A percentile compares a stretch with the other conserved stretches of the same genome.
These are phyloP conservation scores for Aphanocladium album DNA, from an alignment of 2,329 filamentous ascomycete genomes.

Conservation along the genomic window DNA sequence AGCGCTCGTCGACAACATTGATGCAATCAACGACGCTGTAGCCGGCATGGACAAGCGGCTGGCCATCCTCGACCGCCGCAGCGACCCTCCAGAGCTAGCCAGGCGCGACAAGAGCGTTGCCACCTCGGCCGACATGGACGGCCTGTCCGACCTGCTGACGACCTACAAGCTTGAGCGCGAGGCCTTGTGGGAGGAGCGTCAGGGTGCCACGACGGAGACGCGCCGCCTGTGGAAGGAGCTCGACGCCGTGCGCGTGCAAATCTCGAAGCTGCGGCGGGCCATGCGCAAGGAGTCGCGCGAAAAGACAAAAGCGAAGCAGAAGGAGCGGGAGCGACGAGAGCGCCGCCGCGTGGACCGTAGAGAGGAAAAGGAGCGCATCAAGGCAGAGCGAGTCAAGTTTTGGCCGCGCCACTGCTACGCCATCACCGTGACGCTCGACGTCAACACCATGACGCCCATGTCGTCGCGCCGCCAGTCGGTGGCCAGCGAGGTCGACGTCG, in stretches of 20 bases:
- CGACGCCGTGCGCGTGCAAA: slow-evolving; percentile 22
- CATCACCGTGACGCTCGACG: slow-evolving; percentile 45
- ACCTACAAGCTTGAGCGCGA: slow-evolving; percentile 39
- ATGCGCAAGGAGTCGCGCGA: slow-evolving; percentile 30
- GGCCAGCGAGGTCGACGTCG: slow-evolving; percentile 32
- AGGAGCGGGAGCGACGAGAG: slow-evolving; percentile 29
- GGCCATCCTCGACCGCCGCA: slow-evolving; percentile 36
- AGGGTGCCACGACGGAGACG: slow-evolving; percentile 26
- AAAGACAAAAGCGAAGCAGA: slow-evolving; percentile 23
- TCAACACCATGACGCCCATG: slow-evolving; percentile 32
- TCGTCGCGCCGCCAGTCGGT: slow-evolving; percentile 29
- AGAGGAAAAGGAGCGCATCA: slow-evolving; percentile 41
- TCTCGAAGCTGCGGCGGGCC: slow-evolving; percentile 16
- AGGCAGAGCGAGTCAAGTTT: slow-evolving; percentile 38
- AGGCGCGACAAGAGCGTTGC: slow-evolving; percentile 21
- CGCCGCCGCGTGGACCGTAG: slow-evolving; percentile 31
- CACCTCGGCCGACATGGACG: too few relatives aligned
- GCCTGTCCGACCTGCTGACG: slow-evolving; percentile 34
- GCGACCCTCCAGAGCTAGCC: slow-evolving; percentile 30
- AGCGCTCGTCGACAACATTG: slow-evolving; percentile 23
- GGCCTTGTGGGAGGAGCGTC: slow-evolving; percentile 37
- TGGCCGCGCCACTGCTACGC: slow-evolving; percentile 46
- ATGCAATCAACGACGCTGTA: slow-evolving; percentile 17
- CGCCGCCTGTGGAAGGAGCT: slow-evolving; percentile 32
- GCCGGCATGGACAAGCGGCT: slow-evolving; percentile 30